Evolutionary conservation across 139 green algal genomes (phyloP), one percentile per base, ranked within the genome.

Genomic region (Chlorella sp.): DNA sequence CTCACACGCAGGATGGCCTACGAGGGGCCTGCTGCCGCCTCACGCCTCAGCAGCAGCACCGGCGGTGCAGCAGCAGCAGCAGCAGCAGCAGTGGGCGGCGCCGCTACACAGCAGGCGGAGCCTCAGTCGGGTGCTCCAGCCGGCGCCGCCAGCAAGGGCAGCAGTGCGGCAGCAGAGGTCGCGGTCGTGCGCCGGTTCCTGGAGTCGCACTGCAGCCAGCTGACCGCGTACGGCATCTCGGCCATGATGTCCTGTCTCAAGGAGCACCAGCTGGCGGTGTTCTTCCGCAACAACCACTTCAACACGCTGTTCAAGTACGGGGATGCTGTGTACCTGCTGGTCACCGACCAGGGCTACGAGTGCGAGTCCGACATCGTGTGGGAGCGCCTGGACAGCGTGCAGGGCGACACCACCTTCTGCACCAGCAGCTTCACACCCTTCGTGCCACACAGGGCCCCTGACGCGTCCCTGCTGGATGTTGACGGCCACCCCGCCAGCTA

Each of bases 241-340:
- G 61, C 59, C 10, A 82, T 96, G 65, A 70, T 74, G 24, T 64
- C 80, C 10, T 61, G 32, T 0, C 63, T 97, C 34, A 67, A 78
- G 34, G 85, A 93, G 17, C 73, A 86, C 61, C 77, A 96, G 82
- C 82, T 96, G 72, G 93, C 85, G 2, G 90, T 97, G 23, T 93
- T 95, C 67, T 95, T 95, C 82, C 50, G 91, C 32, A 98, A 98
- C 87, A 98, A 98, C 80, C 94, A 98, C 81, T 98, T 98, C 81
- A 92, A 81, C 73, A 90, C 88, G 2, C 31, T 96, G 5, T 89
- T 95, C 72, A 92, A 92, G 76, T 74, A 90, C n/a, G 72, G 86
- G 17, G 76, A 79, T 5, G 65, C 74, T 49, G 74, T 98, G 17
- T 97, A 92, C 79, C 77, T 97, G 49, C 87, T 98, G 31, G 91